Evolutionary conservation across 495 filamentous ascomycete genomes (phyloP), one percentile per base, ranked within the genome.

Genomic region (Oidiodendron maius): DNA sequence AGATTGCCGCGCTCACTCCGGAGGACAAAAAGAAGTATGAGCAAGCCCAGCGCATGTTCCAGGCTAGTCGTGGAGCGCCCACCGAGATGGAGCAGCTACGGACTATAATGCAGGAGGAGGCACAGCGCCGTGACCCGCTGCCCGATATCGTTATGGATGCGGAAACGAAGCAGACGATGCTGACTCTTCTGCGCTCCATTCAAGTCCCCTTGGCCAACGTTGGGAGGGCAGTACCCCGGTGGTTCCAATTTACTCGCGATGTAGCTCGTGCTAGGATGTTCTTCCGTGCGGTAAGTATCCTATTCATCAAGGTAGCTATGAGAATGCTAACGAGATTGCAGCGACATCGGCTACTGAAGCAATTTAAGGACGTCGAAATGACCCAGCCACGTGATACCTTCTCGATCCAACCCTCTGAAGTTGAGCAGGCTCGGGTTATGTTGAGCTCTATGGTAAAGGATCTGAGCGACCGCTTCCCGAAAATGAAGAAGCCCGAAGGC

Each of bases 361-460:
- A 90, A 56, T 80, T 80, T 55, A 69, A 62, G 26, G 74, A 80
- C 30, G 60, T 58, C 11, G 70, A 80, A 0, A 64, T 71, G 71
- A 58, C 61, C 4, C 53, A 57, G 8, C 62, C 75, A 2, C 77
- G 74, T 46, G 76, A 80, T 8, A 58, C 71, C 10, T 76, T 87
- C 34, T 81, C 80, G 1, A 67, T 91, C 2, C 56, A 61, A n/a
- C 67, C 69, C 1, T 57, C 73, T 4, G 79, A 85, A 26, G 48
- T 89, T 21, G 71, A 78, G 12, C 60, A 66, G 12, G 63, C 71
- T 20, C 67, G 73, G 13, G 57, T 57, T 30, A 72, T 78, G 59
- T 62, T 71, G 8, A 62, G 67, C 42, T 56, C 52, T 40, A 72
- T 62, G 40, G 43, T 59, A 2, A 53, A 44, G 24, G 57, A 59